Evolutionary conservation across 1,139 yeast species (phyloP).

Genomic region (Candida dubliniensis): DNA sequence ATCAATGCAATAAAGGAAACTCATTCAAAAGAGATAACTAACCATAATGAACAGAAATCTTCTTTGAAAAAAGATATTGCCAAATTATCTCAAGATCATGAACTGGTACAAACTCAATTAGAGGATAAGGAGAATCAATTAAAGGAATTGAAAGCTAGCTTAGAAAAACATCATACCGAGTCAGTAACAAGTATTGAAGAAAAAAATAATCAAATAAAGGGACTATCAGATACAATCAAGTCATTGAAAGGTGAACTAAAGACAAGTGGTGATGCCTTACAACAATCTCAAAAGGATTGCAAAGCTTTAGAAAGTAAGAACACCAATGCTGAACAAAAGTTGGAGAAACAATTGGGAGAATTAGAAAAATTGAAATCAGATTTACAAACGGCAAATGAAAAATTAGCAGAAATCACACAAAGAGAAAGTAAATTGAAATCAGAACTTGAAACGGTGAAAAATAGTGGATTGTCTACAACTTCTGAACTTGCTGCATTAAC

Average conservation of each 20-base stretch:
- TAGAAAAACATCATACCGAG: conserved; percentile 3
- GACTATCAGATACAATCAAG: background rate
- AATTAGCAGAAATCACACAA: conserved; percentile 1
- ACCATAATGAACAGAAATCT: conserved; percentile 10
- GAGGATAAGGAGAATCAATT: conserved; percentile 6
- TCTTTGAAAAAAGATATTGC: conserved; percentile 5
- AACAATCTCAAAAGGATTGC: background rate
- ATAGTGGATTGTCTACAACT: background rate
- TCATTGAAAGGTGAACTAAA: background rate
- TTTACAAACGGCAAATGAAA: background rate
- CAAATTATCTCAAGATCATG: conserved; percentile 1
- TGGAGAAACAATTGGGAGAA: background rate
- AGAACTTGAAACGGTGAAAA: conserved; percentile 4
- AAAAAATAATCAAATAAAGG: conserved; percentile 3
- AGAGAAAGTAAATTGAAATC: conserved; percentile 7
- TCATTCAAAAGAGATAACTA: conserved; percentile 9
- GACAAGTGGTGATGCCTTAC: background rate
- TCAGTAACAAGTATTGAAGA: background rate
- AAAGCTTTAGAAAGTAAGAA: background rate
- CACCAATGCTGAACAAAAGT: background rate
- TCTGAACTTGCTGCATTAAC: conserved; percentile 7
- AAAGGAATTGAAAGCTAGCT: conserved; percentile 1
- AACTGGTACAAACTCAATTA: conserved; percentile 1
- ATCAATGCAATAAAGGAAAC: conserved; percentile 9
- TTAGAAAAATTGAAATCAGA: conserved; percentile 1